A percentile compares a stretch with the other conserved stretches of the same genome.
These are phyloP conservation scores for Sphagnum fallax DNA, from an alignment of 228 moss, liverwort and hornwort genomes.

Conservation along the genomic window DNA sequence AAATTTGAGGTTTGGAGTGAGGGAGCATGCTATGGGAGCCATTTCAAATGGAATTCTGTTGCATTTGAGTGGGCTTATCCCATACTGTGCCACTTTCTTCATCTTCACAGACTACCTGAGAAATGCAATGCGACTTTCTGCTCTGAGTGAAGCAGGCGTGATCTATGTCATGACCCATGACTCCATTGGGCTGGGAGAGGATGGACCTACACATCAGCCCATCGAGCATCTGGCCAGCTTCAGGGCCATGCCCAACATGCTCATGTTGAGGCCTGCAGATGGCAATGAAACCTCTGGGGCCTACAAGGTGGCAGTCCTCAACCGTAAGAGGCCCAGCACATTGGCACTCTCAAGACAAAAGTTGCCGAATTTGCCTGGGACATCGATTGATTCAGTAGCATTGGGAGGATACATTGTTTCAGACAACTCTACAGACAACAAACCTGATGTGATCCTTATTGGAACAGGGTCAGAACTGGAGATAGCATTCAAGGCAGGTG, in stretches of 20 bases:
- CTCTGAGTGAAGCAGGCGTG: slow-evolving; percentile 58
- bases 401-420: slow-evolving; percentile 59
- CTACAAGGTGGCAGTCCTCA: slow-evolving; percentile 72
- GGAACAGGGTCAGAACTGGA: slow-evolving; percentile 82
- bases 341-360: slow-evolving; percentile 88
- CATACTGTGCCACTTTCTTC: slow-evolving; percentile 93
- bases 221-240: slow-evolving; percentile 92
- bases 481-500: slow-evolving; percentile 70
- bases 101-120: slow-evolving; percentile 94
- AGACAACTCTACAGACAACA: slow-evolving; percentile 47
- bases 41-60: slow-evolving; percentile 65
- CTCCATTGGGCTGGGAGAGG: slow-evolving; percentile 86
- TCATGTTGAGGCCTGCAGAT: slow-evolving; percentile 91
- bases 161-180: slow-evolving; percentile 98
- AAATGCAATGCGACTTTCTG: slow-evolving; percentile 75
- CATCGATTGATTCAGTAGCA: slow-evolving; percentile 58
- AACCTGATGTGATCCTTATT: slow-evolving; percentile 69
- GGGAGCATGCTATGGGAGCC: slow-evolving; percentile 96
- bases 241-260: slow-evolving; percentile 86
- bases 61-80: slow-evolving; percentile 79
- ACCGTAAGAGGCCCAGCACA: slow-evolving; percentile 61
- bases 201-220: slow-evolving; percentile 94
- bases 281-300: slow-evolving; percentile 88
- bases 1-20: slow-evolving; percentile 77
- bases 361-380: slow-evolving; percentile 58